Evolutionary conservation across 805 yeast genomes (phyloP).

Genomic region (Metschnikowia lachancei): DNA sequence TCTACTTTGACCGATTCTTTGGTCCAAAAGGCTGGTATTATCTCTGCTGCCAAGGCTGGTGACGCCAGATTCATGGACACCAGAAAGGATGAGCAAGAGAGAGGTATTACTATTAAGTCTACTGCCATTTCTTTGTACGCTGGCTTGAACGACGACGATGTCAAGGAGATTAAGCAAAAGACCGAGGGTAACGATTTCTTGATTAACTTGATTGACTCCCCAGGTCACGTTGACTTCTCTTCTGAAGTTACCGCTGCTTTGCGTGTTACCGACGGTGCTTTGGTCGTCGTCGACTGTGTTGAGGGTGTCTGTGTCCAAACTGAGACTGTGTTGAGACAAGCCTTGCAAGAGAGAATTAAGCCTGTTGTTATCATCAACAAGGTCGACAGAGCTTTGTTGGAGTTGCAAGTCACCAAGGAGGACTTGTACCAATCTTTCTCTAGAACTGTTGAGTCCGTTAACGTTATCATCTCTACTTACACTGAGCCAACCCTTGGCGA

Average conservation of each 20-base stretch:
- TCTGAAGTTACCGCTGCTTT: conserved; percentile 99
- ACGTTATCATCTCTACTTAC: conserved; percentile 96
- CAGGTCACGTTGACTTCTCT: conserved; percentile 99
- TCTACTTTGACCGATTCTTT: conserved; percentile 98
- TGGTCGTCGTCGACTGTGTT: conserved; percentile 97
- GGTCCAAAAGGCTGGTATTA: conserved; percentile 99
- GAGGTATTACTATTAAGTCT: conserved; percentile 99
- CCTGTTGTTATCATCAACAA: conserved; percentile 98
- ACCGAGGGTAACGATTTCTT: conserved; percentile 91
- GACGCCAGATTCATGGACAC: conserved; percentile 99
- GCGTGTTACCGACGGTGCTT: conserved; percentile 99
- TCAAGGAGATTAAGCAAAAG: conserved; percentile 87
- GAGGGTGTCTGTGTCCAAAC: conserved; percentile 99
- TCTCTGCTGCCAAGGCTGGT: conserved; percentile 99
- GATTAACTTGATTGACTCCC: conserved; percentile 98
- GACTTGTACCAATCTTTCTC: conserved; percentile 97
- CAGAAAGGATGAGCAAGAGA: conserved; percentile 99
- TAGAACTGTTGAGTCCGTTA: conserved; percentile 99
- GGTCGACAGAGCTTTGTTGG: conserved; percentile 99
- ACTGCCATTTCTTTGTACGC: conserved; percentile 97
- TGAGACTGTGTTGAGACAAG: conserved; percentile 98
- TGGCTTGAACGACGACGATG: conserved; percentile 81
- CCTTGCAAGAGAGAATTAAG: conserved; percentile 98
- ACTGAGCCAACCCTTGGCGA: conserved; percentile 89
- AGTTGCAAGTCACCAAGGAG: conserved; percentile 98